phyloP scores from a whole-genome alignment of 495 filamentous ascomycete genomes.

The Cenococcum geophilum region DNA sequence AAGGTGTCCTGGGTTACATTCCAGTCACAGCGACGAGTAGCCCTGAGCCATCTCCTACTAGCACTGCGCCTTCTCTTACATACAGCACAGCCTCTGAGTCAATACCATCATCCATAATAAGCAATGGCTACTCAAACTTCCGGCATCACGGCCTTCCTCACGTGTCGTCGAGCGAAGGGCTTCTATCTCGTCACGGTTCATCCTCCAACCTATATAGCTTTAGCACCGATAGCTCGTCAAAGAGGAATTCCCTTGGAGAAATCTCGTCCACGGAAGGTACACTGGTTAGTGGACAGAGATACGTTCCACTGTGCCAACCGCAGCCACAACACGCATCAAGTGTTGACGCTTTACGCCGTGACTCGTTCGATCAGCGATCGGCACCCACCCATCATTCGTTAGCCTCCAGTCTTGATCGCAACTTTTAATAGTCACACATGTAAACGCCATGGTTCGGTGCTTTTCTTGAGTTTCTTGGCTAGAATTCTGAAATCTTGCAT shows the following conservation, averaged over 20 bases:
- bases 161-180: conserved; percentile 15
- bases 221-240: conserved; percentile 12
- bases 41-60: conserved; percentile 9
- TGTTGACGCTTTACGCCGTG: conserved; percentile 14
- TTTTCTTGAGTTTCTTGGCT: not conserved
- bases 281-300: conserved; percentile 28
- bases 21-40: not conserved
- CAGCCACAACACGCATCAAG: conserved; percentile 20
- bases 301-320: conserved; percentile 23
- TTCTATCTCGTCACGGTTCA: conserved; percentile 13
- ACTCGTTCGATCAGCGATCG: conserved; percentile 20
- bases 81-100: conserved; percentile 17
- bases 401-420: conserved; percentile 6
- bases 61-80: conserved; percentile 8
- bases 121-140: conserved; percentile 18
- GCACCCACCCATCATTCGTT: conserved; percentile 6
- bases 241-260: conserved; percentile 10
- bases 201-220: conserved; percentile 24
- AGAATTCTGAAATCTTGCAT: not conserved
- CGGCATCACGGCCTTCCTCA: conserved; percentile 20
- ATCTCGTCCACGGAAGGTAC: conserved; percentile 9
- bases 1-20: not conserved
- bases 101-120: conserved; percentile 11
- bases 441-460: not conserved
- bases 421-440: conserved; percentile 1